phyloP scores from a whole-genome alignment of 805 yeast species.

The Wickerhamomyces chambardii region DNA sequence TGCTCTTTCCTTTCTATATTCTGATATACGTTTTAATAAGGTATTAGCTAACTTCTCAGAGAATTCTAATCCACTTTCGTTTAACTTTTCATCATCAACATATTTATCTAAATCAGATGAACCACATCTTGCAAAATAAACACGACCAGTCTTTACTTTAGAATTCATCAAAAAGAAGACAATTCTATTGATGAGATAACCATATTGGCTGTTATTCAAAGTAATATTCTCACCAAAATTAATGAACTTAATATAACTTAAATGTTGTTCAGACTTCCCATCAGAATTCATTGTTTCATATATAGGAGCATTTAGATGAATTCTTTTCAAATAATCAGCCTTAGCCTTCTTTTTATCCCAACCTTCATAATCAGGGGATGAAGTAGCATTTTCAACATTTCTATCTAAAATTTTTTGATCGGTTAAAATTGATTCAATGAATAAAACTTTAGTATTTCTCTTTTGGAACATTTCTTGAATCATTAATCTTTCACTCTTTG shows the following conservation, averaged over 20 bases:
- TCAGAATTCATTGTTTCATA: constrained; percentile 59
- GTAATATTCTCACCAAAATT: constrained; percentile 85
- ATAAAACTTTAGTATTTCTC: constrained; percentile 65
- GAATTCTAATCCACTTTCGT: constrained; percentile 62
- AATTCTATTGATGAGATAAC: constrained; percentile 84
- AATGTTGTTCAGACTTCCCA: constrained; percentile 31
- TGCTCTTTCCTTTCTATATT: constrained; percentile 15
- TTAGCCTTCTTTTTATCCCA: constrained; percentile 73
- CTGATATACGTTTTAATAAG: constrained; percentile 26
- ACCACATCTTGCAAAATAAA: constrained; percentile 86
- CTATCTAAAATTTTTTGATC: constrained; percentile 58
- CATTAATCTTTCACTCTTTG: constrained; percentile 54
- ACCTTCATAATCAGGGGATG: constrained; percentile 78
- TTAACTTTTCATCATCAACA: constrained; percentile 75
- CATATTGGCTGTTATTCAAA: constrained; percentile 74
- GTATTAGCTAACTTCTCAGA: constrained; percentile 57
- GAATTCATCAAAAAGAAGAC: constrained; percentile 90
- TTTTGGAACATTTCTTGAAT: constrained; percentile 44
- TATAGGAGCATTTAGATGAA: constrained; percentile 54
- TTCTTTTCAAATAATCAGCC: constrained; percentile 66
- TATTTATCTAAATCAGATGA: constrained; percentile 38
- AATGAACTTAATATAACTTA: constrained; percentile 76
- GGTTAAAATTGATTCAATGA: constrained; percentile 82
- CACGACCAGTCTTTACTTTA: constrained; percentile 77
- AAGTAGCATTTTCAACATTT: constrained; percentile 78